phyloP scores from a whole-genome alignment of 2,329 filamentous ascomycete species.

The Raffaelea ambrosiae region DNA sequence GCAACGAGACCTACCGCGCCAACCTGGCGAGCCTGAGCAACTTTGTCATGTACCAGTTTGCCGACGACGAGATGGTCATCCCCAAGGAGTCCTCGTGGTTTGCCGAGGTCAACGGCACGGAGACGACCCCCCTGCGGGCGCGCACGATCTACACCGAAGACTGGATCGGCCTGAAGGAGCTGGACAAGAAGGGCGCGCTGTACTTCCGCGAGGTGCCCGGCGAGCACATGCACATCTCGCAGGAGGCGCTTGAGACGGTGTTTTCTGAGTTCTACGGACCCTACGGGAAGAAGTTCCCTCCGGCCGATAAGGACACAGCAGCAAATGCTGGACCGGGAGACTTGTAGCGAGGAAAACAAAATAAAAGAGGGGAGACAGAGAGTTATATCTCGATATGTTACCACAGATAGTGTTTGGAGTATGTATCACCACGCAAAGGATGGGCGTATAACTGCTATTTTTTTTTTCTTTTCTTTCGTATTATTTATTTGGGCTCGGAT shows the following conservation, averaged over 20 bases:
- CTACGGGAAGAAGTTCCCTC: constrained; percentile 27
- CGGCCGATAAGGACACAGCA: background rate
- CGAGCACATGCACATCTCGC: constrained; percentile 72
- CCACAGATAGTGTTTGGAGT: too few relatives aligned
- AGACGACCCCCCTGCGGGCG: constrained; percentile 58
- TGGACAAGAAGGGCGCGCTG: constrained; percentile 74
- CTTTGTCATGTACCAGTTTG: constrained; percentile 86
- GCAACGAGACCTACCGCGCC: constrained; percentile 65
- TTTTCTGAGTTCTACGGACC: constrained; percentile 62
- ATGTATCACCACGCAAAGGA: too few relatives aligned
- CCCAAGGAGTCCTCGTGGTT: constrained; percentile 93
- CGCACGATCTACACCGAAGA: constrained; percentile 76
- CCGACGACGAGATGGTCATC: constrained; percentile 74
- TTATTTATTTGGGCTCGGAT: too few relatives aligned
- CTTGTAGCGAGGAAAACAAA: background rate
- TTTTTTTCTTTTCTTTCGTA: too few relatives aligned
- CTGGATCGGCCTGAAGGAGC: constrained; percentile 75
- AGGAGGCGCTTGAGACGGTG: constrained; percentile 55
- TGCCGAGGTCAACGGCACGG: constrained; percentile 68
- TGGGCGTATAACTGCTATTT: too few relatives aligned
- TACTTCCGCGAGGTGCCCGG: constrained; percentile 67
- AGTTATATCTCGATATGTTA: too few relatives aligned
- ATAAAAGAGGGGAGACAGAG: too few relatives aligned
- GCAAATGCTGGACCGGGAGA: too few relatives aligned
- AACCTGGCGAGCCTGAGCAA: constrained; percentile 63